Evolutionary conservation across 208 protist genomes (phyloP), one percentile per base, ranked within the genome.

Genomic region (Wallacemonas sp.): DNA sequence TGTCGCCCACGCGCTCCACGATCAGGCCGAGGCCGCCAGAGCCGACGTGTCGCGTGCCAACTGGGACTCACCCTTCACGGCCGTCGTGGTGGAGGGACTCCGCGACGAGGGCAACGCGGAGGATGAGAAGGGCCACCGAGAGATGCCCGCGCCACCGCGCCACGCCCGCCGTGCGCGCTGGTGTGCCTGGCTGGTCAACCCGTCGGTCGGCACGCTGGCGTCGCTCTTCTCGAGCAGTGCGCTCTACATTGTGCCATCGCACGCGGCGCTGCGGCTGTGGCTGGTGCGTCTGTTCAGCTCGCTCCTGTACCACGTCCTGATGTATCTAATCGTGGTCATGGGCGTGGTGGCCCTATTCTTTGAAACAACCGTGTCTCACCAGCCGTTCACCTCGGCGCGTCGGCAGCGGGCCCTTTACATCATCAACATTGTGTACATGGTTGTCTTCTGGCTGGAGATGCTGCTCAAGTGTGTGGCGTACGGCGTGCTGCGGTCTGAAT

Each of bases 291-390:
- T 87, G 8, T 44, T 91, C 20, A 66, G 54, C 63, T 84, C 76
- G 12, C 20, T 67, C 25, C 23, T 64, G 4, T 92, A 84, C 55
- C 57, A 70, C 18, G 26, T 83, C 2, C 3, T 84, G 26, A 71
- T 71, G 31, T 64, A 68, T 2, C 23, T 78, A 2, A 48, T 33
- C 32, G 79, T 94, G 5, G 14, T 75, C 0, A 0, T 75, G 14
- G 86, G 87, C 28, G 67, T 77, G 28, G 57, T 88, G 0, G 57
- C 73, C 1, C 79, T 96, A 14, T 81, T 91, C 38, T 82, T 92
- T 42, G 84, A 92, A 59, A 38, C 22, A 18, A 48, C 31, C 52
- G 78, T 29, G 7, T 31, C 5, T 18, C 29, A 44, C 52, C 63
- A 28, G 18, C 61, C 3, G 26, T n/a, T n/a, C n/a, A n/a, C n/a